Conservation (phyloP, 1,284 basidiomycete genomes). For the Puccinia polysora region DNA sequence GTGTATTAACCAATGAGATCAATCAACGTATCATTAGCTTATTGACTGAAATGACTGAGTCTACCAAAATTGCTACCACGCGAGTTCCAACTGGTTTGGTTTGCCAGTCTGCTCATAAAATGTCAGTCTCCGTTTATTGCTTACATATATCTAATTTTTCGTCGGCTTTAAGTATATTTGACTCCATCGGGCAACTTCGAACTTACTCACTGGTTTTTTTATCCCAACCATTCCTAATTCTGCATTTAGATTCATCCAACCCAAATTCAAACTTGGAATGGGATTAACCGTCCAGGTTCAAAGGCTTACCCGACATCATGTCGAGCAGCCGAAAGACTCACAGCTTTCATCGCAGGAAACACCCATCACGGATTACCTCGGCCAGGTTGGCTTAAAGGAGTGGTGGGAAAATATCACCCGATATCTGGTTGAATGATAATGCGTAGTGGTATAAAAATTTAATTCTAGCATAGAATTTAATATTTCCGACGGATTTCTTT, state of each 20-base stretch:
- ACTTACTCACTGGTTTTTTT: too few relatives aligned
- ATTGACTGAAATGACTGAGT: neutral
- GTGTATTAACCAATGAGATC: constrained; percentile 16
- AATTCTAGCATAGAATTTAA: too few relatives aligned
- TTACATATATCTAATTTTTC: neutral
- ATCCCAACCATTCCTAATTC: too few relatives aligned
- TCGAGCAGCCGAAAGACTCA: neutral
- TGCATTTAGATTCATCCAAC: too few relatives aligned
- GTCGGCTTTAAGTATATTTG: neutral
- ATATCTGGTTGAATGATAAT: too few relatives aligned
- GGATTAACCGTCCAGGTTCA: too few relatives aligned
- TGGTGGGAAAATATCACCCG: neutral
- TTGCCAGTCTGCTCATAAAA: neutral
- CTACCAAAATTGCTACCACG: neutral
- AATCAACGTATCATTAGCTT: constrained; percentile 9
- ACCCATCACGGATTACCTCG: neutral
- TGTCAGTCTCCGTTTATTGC: neutral
- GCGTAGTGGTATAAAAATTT: too few relatives aligned
- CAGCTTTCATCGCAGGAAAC: neutral
- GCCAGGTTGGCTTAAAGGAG: neutral
- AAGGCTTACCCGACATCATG: too few relatives aligned
- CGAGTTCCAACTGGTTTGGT: constrained; percentile 11
- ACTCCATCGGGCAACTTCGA: too few relatives aligned
- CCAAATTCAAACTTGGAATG: too few relatives aligned
- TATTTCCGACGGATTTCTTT: too few relatives aligned